Conservation (phyloP, 306 rosid species). For the Begonia loranthoides region DNA sequence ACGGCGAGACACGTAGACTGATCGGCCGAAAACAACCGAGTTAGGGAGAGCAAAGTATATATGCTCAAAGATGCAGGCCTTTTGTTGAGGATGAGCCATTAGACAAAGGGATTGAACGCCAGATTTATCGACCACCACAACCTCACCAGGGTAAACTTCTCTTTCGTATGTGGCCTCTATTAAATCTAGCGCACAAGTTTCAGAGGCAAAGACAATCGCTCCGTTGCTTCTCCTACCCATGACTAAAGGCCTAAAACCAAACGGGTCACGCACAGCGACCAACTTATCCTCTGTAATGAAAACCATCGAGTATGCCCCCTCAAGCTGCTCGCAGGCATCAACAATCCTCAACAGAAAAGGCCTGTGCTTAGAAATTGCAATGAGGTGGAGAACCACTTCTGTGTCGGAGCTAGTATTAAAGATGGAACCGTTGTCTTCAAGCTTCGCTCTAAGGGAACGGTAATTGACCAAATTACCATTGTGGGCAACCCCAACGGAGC, state of each 20-base stretch:
- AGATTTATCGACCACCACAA: conserved; percentile 53
- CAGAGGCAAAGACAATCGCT: too few species aligned
- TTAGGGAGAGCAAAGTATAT: conserved; percentile 74
- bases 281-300: conserved; percentile 54
- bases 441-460: conserved; percentile 28
- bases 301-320: conserved; percentile 69
- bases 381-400: conserved; percentile 68
- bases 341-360: conserved; percentile 53
- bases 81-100: conserved; percentile 66
- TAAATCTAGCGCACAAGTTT: too few species aligned
- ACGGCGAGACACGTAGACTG: conserved; percentile 56
- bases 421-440: conserved; percentile 66
- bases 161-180: too few species aligned
- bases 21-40: conserved; percentile 69
- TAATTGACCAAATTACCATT: conserved; percentile 73
- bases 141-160: conserved; percentile 44
- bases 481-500: conserved; percentile 74
- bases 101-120: conserved; percentile 69
- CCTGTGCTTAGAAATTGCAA: conserved; percentile 57
- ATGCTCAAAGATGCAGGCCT: conserved; percentile 72
- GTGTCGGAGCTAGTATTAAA: conserved; percentile 77
- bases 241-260: too few species aligned
- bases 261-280: conserved; percentile 46
- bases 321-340: conserved; percentile 65
- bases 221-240: too few species aligned